Evolutionary conservation across 306 rosid species (phyloP), one percentile per base, ranked within the genome.

Genomic region (Glycyrrhiza uralensis): DNA sequence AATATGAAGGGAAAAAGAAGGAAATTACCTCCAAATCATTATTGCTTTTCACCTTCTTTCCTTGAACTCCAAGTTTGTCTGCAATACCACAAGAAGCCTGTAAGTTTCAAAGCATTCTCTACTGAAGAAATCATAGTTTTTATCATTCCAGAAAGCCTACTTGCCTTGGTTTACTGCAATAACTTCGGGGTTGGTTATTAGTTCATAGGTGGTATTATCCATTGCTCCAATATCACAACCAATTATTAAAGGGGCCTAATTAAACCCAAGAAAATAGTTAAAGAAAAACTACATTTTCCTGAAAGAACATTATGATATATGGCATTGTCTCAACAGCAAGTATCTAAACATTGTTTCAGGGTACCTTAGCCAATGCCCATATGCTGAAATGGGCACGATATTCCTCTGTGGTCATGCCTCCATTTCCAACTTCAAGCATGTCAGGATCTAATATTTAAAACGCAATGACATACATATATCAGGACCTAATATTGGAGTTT

Each of bases 371-470:
- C 47, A 89, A 62, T 44, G 91, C 89, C 95, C 95, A 86, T 39
- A 89, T 84, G 82, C 91, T 89, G 66, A 89, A 86, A 82, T 89
- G 95, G 22, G 91, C 75, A 51, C 89, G 82, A 44, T 89, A 86
- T 75, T 89, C 95, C 49, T 75, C 87, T 7, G 72, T 41, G n/a
- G 83, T 73, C 95, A 89, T 89, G 20, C 95, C 88, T 57, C 95
- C 91, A 72, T 89, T 89, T 56, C 89, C 95, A 18, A 86, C 87
- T 81, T 86, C 95, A 20, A 89, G 88, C 89, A 89, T 86, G 69
- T 89, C 95, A 14, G 95, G 95, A 84, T 89, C 91, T 89, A 80
- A 60, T 35, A 63, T 19, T 1, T 46, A 73, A 77, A 76, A 6
- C 20, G 10, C 1, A 72, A 22, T 20, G 28, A 5, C 11, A 71